Evolutionary conservation across 805 yeast species (phyloP), one percentile per base, ranked within the genome.

Genomic region (Zygoascus tannicola): DNA sequence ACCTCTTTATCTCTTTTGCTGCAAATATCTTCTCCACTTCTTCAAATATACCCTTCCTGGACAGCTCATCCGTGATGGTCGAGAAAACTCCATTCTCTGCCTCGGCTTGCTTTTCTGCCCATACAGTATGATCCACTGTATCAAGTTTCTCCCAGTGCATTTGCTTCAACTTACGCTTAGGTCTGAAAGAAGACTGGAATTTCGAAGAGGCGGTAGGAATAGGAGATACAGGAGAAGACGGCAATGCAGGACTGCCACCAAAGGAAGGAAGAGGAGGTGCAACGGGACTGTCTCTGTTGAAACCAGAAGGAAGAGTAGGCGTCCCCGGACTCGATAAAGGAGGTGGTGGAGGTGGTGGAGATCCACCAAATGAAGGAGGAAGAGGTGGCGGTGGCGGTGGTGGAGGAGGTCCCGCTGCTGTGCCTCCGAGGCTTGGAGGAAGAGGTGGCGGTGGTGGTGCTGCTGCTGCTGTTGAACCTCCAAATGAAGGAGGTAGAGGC

Each of bases 61-160:
- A 67, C 40, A 90, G 67, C 48, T 77, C 78, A 47, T 77, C 81
- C 2, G 82, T 76, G 35, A 78, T 64, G 44, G 67, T 60, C 18
- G 69, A 70, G 21, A 40, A 38, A 16, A 33, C 38, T 4, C 41
- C 41, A 10, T 44, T 47, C 16, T 44, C 48, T 21, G 41, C 22
- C 2, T 71, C 73, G 19, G 42, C 35, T 5, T 32, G 22, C 35
- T 39, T 39, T 32, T 80, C 76, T 16, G 78, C 74, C 97, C 98
- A 90, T 47, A 92, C 82, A 0, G 97, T 88, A 37, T 80, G 76
- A 42, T 80, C 83, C 18, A 92, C 81, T 47, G 79, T 73, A 28
- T 90, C 95, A 32, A 94, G 71, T 56, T 84, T 85, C 54, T 90
- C 96, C 97, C 97, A 94, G 60, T 92, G 99, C 69, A 92, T 73